Conservation (phyloP, 1,284 basidiomycete genomes). For the Ustilago crameri region DNA sequence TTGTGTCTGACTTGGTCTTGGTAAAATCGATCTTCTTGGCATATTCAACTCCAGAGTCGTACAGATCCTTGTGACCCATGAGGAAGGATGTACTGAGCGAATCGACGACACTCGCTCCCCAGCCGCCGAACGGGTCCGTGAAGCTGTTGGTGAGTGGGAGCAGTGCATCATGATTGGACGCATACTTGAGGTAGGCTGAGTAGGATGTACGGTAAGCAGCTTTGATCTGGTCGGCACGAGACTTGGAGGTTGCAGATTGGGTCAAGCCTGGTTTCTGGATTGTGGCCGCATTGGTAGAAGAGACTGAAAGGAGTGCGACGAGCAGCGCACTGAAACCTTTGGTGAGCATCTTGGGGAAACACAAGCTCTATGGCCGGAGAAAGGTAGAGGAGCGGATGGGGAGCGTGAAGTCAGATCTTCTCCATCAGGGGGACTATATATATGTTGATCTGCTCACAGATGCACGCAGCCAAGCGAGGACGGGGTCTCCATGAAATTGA, state of each 20-base stretch:
- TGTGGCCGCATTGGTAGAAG: conserved; percentile 7
- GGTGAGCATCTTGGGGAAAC: conserved; percentile 20
- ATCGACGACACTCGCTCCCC: conserved; percentile 63
- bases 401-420: neutral
- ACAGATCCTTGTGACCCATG: conserved; percentile 58
- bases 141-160: conserved; percentile 42
- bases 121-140: conserved; percentile 50
- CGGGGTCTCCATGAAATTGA: too few species aligned
- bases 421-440: too few species aligned
- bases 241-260: conserved; percentile 24
- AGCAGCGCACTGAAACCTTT: conserved; percentile 16
- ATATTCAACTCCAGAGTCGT: conserved; percentile 33
- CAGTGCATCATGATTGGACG: conserved; percentile 46
- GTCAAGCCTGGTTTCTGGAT: conserved; percentile 37
- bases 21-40: conserved; percentile 50
- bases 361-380: neutral
- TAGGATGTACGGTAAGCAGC: conserved; percentile 43
- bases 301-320: conserved; percentile 16
- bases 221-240: conserved; percentile 49
- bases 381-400: neutral
- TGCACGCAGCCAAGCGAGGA: too few species aligned
- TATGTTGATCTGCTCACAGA: too few species aligned
- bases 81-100: conserved; percentile 55
- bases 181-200: conserved; percentile 53
- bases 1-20: conserved; percentile 29